phyloP scores from a whole-genome alignment of 345 rosid species.

The Salix suchowensis region DNA sequence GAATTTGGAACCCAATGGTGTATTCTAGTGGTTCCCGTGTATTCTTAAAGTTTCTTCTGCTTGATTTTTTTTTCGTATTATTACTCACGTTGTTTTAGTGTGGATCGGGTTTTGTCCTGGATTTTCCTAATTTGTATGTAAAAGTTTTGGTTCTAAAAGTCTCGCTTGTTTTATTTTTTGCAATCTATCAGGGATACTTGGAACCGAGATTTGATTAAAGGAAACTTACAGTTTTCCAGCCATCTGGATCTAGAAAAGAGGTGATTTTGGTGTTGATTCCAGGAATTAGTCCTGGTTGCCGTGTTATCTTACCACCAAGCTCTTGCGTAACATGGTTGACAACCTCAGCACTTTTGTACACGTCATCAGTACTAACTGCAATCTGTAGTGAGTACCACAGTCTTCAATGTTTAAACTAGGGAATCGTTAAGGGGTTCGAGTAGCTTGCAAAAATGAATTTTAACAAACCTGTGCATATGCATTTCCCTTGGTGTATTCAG shows the following conservation, averaged over 20 bases:
- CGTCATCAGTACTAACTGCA: slow-evolving; percentile 85
- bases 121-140: not conserved
- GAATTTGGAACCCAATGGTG: too few species aligned
- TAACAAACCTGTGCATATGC: slow-evolving; percentile 79
- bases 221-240: slow-evolving; percentile 84
- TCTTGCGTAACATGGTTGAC: slow-evolving; percentile 62
- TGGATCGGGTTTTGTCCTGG: not conserved
- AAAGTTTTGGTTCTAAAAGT: not conserved
- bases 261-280: slow-evolving; percentile 86
- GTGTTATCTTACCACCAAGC: slow-evolving; percentile 88
- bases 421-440: not conserved
- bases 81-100: too few species aligned
- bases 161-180: not conserved
- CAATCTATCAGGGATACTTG: not conserved
- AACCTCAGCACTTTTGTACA: slow-evolving; percentile 89
- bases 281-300: slow-evolving; percentile 81
- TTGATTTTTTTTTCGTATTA: too few species aligned
- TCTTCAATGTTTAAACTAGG: not conserved
- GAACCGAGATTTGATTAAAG: not conserved
- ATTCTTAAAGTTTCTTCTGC: too few species aligned
- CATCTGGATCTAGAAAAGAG: slow-evolving; percentile 86
- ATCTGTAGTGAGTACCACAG: slow-evolving; percentile 28
- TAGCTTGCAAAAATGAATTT: not conserved
- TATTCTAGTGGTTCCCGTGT: too few species aligned
- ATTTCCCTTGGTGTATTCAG: slow-evolving; percentile 87